Evolutionary conservation across 805 yeast species (phyloP).

Genomic region (Deakozyma indianensis): DNA sequence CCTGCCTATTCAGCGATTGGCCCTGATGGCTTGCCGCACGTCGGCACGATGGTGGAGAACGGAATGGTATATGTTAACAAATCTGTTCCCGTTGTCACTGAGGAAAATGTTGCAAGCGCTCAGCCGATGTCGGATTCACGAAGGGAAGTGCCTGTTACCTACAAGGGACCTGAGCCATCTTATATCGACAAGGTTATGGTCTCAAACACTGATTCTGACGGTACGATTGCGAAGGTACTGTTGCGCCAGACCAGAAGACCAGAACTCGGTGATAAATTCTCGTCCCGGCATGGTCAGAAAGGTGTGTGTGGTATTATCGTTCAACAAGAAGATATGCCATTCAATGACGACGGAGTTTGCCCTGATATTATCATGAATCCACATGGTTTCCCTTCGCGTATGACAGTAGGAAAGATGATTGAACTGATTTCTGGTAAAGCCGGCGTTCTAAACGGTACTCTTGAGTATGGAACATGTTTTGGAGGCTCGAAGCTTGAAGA

Average conservation of each 20-base stretch:
- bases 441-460: constrained; percentile 80
- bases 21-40: constrained; percentile 93
- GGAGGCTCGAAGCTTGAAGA: constrained; percentile 96
- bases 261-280: constrained; percentile 92
- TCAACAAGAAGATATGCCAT: constrained; percentile 93
- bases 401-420: constrained; percentile 98
- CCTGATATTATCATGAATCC: constrained; percentile 99
- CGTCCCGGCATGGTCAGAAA: constrained; percentile 96
- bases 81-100: constrained; percentile 69
- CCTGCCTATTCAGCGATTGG: constrained; percentile 71
- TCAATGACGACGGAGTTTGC: constrained; percentile 77
- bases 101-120: constrained; percentile 42
- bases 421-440: constrained; percentile 95
- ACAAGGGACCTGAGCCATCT: constrained; percentile 91
- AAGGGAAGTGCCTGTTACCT: constrained; percentile 78
- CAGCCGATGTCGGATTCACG: background rate
- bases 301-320: constrained; percentile 99
- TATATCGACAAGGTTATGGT: constrained; percentile 96
- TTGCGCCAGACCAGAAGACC: constrained; percentile 94
- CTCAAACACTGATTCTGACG: constrained; percentile 91
- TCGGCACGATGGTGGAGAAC: constrained; percentile 76
- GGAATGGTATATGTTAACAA: constrained; percentile 93
- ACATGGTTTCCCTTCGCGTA: constrained; percentile 99
- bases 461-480: constrained; percentile 95
- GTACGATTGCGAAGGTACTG: constrained; percentile 82